These are phyloP conservation scores for Zalerion maritima DNA, from an alignment of 495 filamentous ascomycete genomes.

Conservation along the genomic window DNA sequence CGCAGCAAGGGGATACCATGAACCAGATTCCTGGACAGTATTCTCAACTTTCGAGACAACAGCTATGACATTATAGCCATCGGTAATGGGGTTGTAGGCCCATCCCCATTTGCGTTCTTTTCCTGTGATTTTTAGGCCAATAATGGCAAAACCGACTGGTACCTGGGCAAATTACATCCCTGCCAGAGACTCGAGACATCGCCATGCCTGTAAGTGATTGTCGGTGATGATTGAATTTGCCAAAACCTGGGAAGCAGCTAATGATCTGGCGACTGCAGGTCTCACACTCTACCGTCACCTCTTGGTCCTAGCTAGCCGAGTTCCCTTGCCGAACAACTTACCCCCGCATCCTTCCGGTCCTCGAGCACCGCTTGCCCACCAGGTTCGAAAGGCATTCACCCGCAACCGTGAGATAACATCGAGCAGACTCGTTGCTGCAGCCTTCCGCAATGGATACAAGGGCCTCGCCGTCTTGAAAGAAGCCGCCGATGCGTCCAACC, in stretches of 20 bases:
- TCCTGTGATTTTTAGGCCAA: neutral
- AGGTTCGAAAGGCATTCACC: slow-evolving; percentile 42
- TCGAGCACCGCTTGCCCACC: slow-evolving; percentile 23
- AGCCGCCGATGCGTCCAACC: slow-evolving; percentile 5
- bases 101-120: neutral
- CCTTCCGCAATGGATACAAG: slow-evolving; percentile 52
- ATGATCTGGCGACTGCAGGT: slow-evolving; percentile 29
- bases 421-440: slow-evolving; percentile 35
- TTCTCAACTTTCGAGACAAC: neutral
- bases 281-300: slow-evolving; percentile 62
- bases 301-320: slow-evolving; percentile 39
- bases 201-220: slow-evolving; percentile 45
- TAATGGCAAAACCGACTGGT: slow-evolving; percentile 6
- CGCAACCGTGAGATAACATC: slow-evolving; percentile 39
- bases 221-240: slow-evolving; percentile 2
- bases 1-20: no score
- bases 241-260: neutral
- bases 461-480: slow-evolving; percentile 20
- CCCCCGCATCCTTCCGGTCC: slow-evolving; percentile 23
- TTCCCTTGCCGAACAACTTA: slow-evolving; percentile 30
- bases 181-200: slow-evolving; percentile 38
- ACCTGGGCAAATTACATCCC: slow-evolving; percentile 30
- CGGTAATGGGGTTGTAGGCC: neutral
- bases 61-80: neutral
- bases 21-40: neutral